These are phyloP conservation scores for Clavispora asparagi DNA, from an alignment of 805 yeast genomes.

Conservation along the genomic window DNA sequence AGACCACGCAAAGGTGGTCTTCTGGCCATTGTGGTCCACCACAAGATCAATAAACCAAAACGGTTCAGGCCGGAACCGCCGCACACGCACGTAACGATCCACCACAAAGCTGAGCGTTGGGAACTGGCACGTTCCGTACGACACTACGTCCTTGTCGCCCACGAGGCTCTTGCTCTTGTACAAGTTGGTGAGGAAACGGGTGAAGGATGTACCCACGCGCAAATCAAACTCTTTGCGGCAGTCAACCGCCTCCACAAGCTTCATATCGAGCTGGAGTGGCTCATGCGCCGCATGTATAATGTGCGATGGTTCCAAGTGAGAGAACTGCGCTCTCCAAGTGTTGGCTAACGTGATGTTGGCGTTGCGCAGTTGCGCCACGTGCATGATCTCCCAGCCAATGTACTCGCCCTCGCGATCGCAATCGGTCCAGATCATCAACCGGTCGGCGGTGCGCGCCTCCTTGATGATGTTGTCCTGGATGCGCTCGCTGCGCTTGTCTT, in stretches of 20 bases:
- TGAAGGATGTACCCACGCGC: constrained; percentile 83
- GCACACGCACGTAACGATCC: constrained; percentile 76
- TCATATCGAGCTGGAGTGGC: constrained; percentile 59
- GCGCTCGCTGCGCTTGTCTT: constrained; percentile 19
- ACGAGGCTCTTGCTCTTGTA: constrained; percentile 32
- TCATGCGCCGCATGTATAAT: constrained; percentile 66
- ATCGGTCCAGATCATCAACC: constrained; percentile 94
- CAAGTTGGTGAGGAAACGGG: constrained; percentile 66
- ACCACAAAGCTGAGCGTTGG: constrained; percentile 97
- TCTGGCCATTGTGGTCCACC: constrained; percentile 37
- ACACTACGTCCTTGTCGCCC: constrained; percentile 41
- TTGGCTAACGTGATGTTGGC: constrained; percentile 41
- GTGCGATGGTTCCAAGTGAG: constrained; percentile 79
- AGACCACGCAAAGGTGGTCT: constrained; percentile 61
- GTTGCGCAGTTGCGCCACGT: constrained; percentile 59
- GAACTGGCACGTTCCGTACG: constrained; percentile 93
- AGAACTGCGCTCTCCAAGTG: constrained; percentile 71
- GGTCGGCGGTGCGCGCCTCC: constrained; percentile 57
- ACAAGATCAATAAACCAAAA: constrained; percentile 72
- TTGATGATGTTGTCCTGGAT: constrained; percentile 62
- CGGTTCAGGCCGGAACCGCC: constrained; percentile 65
- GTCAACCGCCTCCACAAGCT: constrained; percentile 76
- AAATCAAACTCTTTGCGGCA: constrained; percentile 85
- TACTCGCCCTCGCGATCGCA: constrained; percentile 41
- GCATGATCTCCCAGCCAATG: constrained; percentile 43